Percentiles rank a stretch among this genome's conserved stretches.
phyloP scores from a whole-genome alignment of 164 flowering plant species.

The Magnolia changhungtana region DNA sequence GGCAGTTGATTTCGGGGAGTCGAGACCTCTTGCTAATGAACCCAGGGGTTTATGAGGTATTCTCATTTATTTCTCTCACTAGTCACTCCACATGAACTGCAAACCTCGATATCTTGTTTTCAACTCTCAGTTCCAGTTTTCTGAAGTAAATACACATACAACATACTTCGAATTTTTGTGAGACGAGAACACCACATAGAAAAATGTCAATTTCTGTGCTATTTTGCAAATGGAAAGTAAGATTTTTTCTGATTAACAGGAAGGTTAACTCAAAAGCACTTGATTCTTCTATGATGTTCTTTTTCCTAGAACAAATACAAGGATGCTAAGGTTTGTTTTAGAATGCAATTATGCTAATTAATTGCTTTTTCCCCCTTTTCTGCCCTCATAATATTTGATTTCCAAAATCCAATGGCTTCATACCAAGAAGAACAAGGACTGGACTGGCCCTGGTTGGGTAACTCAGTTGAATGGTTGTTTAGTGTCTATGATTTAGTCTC shows the following conservation, averaged over 20 bases:
- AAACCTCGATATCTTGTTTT: background rate
- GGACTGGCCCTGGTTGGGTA: no score
- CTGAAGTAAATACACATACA: background rate
- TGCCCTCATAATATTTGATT: no score
- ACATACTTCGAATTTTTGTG: background rate
- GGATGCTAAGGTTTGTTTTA: no score
- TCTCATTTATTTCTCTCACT: background rate
- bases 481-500: no score
- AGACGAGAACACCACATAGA: background rate
- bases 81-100: background rate
- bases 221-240: background rate
- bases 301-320: no score
- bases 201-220: background rate
- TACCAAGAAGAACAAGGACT: no score
- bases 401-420: no score
- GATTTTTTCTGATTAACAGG: background rate
- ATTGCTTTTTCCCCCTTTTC: no score
- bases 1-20: conserved; percentile 98
- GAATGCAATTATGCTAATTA: no score
- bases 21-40: conserved; percentile 95
- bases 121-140: background rate
- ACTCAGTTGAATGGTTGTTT: no score
- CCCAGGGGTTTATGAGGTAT: conserved; percentile 96
- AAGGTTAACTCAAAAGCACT: no score
- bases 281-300: no score